A percentile compares a stretch with the other conserved stretches of the same genome.
Evolutionary conservation across 352 stramenopile species (phyloP).

Genomic region (Blastocystis sp.): DNA sequence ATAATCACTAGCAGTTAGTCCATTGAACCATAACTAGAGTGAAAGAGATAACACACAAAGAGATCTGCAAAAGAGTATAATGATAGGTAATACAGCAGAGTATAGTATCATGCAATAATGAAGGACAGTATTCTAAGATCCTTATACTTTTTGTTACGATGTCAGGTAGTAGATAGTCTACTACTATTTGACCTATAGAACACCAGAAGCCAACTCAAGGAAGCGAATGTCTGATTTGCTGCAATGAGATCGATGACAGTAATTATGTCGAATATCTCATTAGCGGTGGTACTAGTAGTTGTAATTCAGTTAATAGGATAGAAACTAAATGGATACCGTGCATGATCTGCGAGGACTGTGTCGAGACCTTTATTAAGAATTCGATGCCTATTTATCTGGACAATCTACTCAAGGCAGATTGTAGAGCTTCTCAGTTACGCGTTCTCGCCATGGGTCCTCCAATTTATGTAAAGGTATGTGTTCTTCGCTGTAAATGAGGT

Average conservation of each 20-base stretch:
- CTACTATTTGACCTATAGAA: background rate
- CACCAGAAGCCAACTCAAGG: slow-evolving; percentile 30
- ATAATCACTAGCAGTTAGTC: too few relatives aligned
- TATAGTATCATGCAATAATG: too few relatives aligned
- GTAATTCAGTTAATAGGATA: background rate
- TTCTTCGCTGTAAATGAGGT: background rate
- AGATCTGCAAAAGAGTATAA: too few relatives aligned
- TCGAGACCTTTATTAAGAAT: slow-evolving; percentile 18
- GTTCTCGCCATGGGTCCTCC: slow-evolving; percentile 32
- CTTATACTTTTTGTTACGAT: too few relatives aligned
- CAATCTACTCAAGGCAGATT: slow-evolving; percentile 37
- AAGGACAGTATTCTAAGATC: too few relatives aligned
- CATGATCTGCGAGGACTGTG: slow-evolving; percentile 19
- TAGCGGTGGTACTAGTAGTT: background rate
- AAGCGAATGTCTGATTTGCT: slow-evolving; percentile 24
- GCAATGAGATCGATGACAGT: background rate
- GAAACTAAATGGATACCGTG: slow-evolving; percentile 17
- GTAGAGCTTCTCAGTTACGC: slow-evolving; percentile 15
- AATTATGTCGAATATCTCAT: slow-evolving; percentile 47
- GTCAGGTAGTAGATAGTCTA: too few relatives aligned
- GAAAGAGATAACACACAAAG: too few relatives aligned
- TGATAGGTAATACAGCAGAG: too few relatives aligned
- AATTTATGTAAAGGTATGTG: slow-evolving; percentile 34
- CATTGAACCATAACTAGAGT: too few relatives aligned
- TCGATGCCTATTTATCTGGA: slow-evolving; percentile 47